A percentile compares a stretch with the other conserved stretches of the same genome.
phyloP scores from a whole-genome alignment of 1,284 basidiomycete species.

The Entoloma clypeatum region DNA sequence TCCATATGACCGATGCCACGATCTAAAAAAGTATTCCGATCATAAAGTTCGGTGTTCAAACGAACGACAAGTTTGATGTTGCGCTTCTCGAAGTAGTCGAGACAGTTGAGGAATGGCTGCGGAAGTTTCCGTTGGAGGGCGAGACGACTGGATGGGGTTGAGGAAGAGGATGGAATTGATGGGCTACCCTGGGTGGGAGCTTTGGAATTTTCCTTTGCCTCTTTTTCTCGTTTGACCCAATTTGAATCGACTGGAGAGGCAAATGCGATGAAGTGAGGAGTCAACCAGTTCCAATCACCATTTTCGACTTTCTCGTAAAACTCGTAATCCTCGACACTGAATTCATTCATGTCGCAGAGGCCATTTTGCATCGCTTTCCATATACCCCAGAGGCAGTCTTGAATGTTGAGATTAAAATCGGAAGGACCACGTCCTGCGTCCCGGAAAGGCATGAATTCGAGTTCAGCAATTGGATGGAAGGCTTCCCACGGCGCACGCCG shows the following conservation, averaged over 20 bases:
- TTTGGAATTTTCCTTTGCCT: conserved; percentile 42
- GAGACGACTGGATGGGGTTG: conserved; percentile 39
- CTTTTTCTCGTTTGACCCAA: conserved; percentile 72
- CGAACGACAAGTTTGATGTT: conserved; percentile 92
- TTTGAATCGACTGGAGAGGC: conserved; percentile 85
- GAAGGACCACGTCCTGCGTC: conserved; percentile 93
- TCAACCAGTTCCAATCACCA: conserved; percentile 98
- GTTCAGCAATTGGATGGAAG: conserved; percentile 85
- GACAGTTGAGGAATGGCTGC: conserved; percentile 80
- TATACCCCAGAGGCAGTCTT: conserved; percentile 93
- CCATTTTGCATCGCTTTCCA: conserved; percentile 91
- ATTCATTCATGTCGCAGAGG: conserved; percentile 89
- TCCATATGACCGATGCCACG: conserved; percentile 88
- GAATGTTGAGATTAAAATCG: conserved; percentile 90
- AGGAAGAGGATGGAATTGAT: conserved; percentile 26
- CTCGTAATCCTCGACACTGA: conserved; percentile 88
- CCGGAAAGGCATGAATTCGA: conserved; percentile 93
- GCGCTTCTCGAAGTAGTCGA: conserved; percentile 88
- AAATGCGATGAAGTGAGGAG: conserved; percentile 91
- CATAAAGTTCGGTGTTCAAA: conserved; percentile 93
- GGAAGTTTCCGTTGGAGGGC: conserved; percentile 75
- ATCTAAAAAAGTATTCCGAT: conserved; percentile 79
- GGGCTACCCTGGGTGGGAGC: conserved; percentile 19
- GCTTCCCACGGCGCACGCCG: conserved; percentile 93
- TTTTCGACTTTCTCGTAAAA: conserved; percentile 94